These are phyloP conservation scores for Penicillium samsonianum DNA, from an alignment of 495 filamentous ascomycete species.

Conservation along the genomic window DNA sequence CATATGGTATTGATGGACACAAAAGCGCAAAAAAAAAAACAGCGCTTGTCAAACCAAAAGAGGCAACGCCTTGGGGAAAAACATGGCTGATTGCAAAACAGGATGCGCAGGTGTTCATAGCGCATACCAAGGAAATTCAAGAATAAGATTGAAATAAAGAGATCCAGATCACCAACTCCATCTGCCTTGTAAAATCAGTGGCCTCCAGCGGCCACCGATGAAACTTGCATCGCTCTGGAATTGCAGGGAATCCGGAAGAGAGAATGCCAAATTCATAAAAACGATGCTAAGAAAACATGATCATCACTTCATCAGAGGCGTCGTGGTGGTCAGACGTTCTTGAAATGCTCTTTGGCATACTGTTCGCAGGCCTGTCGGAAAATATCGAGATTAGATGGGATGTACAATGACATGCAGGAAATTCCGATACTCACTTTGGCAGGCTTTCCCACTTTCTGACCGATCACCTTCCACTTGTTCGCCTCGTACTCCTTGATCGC, in stretches of 20 bases:
- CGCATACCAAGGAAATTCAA: conserved; percentile 15
- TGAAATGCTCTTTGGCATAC: conserved; percentile 97
- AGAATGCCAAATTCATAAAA: conserved; percentile 40
- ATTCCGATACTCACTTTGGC: conserved; percentile 69
- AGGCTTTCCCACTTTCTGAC: conserved; percentile 93
- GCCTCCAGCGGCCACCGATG: conserved; percentile 21
- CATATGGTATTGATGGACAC: conserved; percentile 25
- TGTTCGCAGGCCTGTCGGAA: conserved; percentile 83
- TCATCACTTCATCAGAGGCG: conserved; percentile 45
- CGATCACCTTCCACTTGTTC: conserved; percentile 98
- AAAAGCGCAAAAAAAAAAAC: conserved; percentile 24
- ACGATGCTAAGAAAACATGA: conserved; percentile 29
- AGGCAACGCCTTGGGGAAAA: conserved; percentile 26
- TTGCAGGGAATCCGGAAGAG: conserved; percentile 32
- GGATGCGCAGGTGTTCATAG: conserved; percentile 17
- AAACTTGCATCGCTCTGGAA: conserved; percentile 37
- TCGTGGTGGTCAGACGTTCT: conserved; percentile 45
- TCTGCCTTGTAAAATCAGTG: conserved; percentile 29
- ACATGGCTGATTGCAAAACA: conserved; percentile 11
- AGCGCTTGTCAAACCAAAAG: conserved; percentile 27
- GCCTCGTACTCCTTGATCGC: conserved; percentile 99
- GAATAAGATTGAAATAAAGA: conserved; percentile 15
- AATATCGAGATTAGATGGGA: conserved; percentile 4
- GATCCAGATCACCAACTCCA: conserved; percentile 38
- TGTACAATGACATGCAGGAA: conserved; percentile 15